phyloP scores from a whole-genome alignment of 2,329 filamentous ascomycete species.

The Botrytis fabae region DNA sequence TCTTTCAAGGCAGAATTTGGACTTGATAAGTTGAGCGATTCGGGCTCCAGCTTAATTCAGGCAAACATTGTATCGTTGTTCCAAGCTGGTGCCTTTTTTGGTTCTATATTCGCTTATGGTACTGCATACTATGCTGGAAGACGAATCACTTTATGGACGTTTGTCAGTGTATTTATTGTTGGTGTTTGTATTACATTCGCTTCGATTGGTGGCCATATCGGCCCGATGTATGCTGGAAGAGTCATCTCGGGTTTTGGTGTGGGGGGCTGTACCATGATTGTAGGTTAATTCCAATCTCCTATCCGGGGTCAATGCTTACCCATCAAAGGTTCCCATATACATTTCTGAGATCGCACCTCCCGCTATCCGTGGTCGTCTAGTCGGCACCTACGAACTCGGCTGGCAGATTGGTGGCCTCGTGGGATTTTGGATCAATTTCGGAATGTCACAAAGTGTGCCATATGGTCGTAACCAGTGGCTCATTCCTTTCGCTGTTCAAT shows the following conservation, averaged over 20 bases:
- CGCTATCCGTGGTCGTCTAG: constrained; percentile 32
- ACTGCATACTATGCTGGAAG: not conserved
- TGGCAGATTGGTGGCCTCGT: constrained; percentile 65
- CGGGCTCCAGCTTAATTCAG: constrained; percentile 30
- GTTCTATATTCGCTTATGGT: constrained; percentile 6
- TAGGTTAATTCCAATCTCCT: constrained; percentile 63
- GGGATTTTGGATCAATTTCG: constrained; percentile 62
- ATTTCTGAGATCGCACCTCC: constrained; percentile 37
- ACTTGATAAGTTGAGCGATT: constrained; percentile 28
- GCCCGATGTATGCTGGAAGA: constrained; percentile 17
- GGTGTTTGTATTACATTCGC: constrained; percentile 74
- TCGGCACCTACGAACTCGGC: constrained; percentile 43
- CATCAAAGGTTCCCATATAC: constrained; percentile 54
- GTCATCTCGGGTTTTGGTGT: constrained; percentile 14
- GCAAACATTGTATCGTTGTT: constrained; percentile 36
- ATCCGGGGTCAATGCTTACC: constrained; percentile 54
- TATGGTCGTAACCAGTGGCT: constrained; percentile 37
- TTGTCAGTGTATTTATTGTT: constrained; percentile 63
- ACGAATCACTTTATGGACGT: constrained; percentile 55
- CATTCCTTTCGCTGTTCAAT: constrained; percentile 42
- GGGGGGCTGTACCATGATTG: constrained; percentile 41
- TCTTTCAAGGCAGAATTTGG: constrained; percentile 32
- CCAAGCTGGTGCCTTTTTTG: constrained; percentile 31
- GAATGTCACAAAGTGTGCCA: constrained; percentile 13
- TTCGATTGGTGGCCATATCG: constrained; percentile 4